phyloP scores from a whole-genome alignment of 2,329 filamentous ascomycete genomes.

The Akanthomyces lecanii region DNA sequence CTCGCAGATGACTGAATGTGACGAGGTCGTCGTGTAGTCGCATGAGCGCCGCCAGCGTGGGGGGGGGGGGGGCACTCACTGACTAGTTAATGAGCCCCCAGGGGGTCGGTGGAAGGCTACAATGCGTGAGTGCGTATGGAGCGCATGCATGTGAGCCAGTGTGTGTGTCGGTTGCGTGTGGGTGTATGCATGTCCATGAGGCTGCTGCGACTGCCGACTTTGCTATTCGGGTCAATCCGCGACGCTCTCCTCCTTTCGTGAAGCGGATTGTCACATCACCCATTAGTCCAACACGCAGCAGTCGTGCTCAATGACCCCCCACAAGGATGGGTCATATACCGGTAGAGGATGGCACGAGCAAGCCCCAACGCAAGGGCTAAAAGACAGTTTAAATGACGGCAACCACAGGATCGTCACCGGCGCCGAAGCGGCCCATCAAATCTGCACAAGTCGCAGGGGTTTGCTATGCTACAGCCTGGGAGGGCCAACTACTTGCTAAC shows the following conservation, averaged over 20 bases:
- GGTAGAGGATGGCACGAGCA: not conserved
- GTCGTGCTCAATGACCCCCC: too few relatives aligned
- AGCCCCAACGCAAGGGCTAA: conserved; percentile 2
- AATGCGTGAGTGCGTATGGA: not conserved
- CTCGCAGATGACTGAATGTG: conserved; percentile 1
- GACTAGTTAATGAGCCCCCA: not conserved
- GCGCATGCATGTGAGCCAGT: not conserved
- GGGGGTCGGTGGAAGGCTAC: not conserved
- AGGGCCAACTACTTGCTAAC: too few relatives aligned
- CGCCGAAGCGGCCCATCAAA: not conserved
- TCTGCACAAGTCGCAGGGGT: not conserved
- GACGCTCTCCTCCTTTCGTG: too few relatives aligned
- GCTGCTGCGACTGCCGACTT: not conserved
- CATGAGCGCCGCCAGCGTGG: not conserved
- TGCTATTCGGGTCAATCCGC: not conserved
- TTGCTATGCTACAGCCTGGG: too few relatives aligned
- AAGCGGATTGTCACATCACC: too few relatives aligned
- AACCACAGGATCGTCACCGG: not conserved
- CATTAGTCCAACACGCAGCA: too few relatives aligned
- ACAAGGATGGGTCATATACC: too few relatives aligned
- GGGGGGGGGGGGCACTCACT: not conserved
- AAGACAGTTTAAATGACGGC: conserved; percentile 4
- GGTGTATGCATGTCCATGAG: not conserved
- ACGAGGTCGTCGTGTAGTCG: not conserved
- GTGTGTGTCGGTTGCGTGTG: not conserved